Evolutionary conservation across 2,329 filamentous ascomycete species (phyloP).

Genomic region (Dothideomycetidae sp.): DNA sequence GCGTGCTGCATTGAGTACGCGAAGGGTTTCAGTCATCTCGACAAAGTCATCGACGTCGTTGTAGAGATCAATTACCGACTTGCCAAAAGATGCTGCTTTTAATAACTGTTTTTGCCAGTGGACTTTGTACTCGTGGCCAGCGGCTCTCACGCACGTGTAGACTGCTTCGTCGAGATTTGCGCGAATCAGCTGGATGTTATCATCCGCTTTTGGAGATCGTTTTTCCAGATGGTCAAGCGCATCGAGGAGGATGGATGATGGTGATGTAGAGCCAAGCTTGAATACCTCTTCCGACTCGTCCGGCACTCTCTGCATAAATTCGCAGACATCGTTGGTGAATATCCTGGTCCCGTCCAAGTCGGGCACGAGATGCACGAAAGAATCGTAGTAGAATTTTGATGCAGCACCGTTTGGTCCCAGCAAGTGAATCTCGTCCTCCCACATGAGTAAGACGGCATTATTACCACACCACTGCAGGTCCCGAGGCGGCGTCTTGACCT

Average conservation of each 20-base stretch:
- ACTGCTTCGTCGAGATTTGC: constrained; percentile 82
- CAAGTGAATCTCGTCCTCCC: constrained; percentile 95
- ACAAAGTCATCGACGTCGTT: constrained; percentile 91
- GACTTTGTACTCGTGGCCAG: constrained; percentile 77
- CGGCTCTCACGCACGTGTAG: constrained; percentile 82
- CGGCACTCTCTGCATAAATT: constrained; percentile 91
- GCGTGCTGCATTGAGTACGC: constrained; percentile 82
- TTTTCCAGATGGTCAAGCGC: constrained; percentile 82
- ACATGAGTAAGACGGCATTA: constrained; percentile 82
- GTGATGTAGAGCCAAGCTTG: constrained; percentile 70
- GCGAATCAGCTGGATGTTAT: constrained; percentile 90
- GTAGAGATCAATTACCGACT: constrained; percentile 92
- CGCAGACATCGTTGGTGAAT: constrained; percentile 86
- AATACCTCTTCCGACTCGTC: constrained; percentile 62
- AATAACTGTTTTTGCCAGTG: constrained; percentile 92
- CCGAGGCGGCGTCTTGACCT: constrained; percentile 69
- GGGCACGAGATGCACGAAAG: constrained; percentile 73
- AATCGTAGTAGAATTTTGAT: constrained; percentile 67
- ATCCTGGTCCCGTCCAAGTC: constrained; percentile 83
- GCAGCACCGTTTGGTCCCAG: constrained; percentile 72
- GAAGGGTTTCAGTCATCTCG: constrained; percentile 88
- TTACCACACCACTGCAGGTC: constrained; percentile 94
- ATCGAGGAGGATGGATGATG: constrained; percentile 84
- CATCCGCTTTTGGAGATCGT: constrained; percentile 91
- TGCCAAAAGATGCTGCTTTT: constrained; percentile 94